Base-by-base conservation (phyloP, 805 yeast species). In the Kurtzmaniella cleridarum region DNA sequence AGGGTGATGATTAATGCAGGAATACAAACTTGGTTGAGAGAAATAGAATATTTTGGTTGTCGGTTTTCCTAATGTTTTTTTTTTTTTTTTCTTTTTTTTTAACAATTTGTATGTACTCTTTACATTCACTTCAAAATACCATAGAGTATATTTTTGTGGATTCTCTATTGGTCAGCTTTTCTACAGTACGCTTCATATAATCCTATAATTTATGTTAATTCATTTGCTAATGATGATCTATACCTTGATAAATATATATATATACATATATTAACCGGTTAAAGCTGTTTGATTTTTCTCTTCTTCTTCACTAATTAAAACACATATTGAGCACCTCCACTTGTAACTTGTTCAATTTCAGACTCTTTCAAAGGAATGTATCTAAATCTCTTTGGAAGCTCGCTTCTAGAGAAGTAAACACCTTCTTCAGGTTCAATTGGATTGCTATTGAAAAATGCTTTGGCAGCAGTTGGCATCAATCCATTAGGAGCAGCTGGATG, bases 291-390 rank as follows among this genome's bases (percentile, higher is more conserved):
- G 8, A 5, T 20, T 20, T 20, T 20, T 20, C 24, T 20, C 8
- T 20, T 20, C n/a, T n/a, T n/a, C n/a, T n/a, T n/a, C n/a, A n/a
- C n/a, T 35, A 16, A 30, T 43, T 67, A 76, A 48, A 62, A 74
- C 11, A 76, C 62, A 32, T 72, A 53, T 29, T 73, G 79, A 27
- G 95, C 96, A 49, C 96, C 97, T 41, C 98, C 98, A 38, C 76
- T 71, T 50, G 79, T 75, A 50, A 91, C 78, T 47, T 78, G 75
- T 9, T 85, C 96, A 20, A 84, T 78, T 62, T 91, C 98, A 12
- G 49, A 39, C 14, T 77, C 85, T 31, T 77, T 81, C 18, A 86
- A 71, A 0, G 70, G 64, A 31, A 71, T 66, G 57, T 81, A 84
- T 62, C 82, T 80, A 69, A 84, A 89, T 57, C 93, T 77, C 44